Evolutionary conservation across 2,329 filamentous ascomycete genomes (phyloP).

Genomic region (Colletotrichum shisoi): DNA sequence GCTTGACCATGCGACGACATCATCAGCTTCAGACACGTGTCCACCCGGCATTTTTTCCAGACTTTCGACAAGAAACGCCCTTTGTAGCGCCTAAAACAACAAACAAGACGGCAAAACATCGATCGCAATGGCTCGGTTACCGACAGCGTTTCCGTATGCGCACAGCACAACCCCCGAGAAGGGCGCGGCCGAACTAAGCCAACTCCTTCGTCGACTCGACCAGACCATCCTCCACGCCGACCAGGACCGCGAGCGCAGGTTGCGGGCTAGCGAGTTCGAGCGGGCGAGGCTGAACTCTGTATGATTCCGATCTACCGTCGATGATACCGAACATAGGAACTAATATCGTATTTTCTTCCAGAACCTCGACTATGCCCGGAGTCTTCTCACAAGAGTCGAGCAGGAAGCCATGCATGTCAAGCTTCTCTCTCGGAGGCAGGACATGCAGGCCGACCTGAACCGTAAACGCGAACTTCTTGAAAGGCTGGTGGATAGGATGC

Average conservation of each 20-base stretch:
- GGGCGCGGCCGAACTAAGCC: constrained; percentile 62
- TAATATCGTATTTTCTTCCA: constrained; percentile 45
- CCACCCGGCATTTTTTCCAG: background rate
- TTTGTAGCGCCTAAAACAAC: background rate
- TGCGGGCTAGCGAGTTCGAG: constrained; percentile 71
- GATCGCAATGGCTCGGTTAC: constrained; percentile 35
- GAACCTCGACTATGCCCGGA: constrained; percentile 77
- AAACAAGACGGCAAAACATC: background rate
- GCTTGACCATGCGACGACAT: constrained; percentile 38
- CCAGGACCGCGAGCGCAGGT: constrained; percentile 63
- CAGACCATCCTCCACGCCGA: constrained; percentile 69
- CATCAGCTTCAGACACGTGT: constrained; percentile 35
- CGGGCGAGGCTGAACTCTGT: constrained; percentile 56
- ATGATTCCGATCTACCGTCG: constrained; percentile 41
- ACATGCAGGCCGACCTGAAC: constrained; percentile 69
- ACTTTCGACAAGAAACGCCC: background rate
- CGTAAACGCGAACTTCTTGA: constrained; percentile 72
- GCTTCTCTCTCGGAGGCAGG: constrained; percentile 64
- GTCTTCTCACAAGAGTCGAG: constrained; percentile 73
- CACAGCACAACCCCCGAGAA: constrained; percentile 43
- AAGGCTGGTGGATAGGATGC: constrained; percentile 69
- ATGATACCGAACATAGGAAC: background rate
- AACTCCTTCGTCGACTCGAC: constrained; percentile 72
- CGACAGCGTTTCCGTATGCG: constrained; percentile 14
- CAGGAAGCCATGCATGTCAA: constrained; percentile 70